phyloP scores from a whole-genome alignment of 2,329 filamentous ascomycete genomes.

The Escovopsis sp. region DNA sequence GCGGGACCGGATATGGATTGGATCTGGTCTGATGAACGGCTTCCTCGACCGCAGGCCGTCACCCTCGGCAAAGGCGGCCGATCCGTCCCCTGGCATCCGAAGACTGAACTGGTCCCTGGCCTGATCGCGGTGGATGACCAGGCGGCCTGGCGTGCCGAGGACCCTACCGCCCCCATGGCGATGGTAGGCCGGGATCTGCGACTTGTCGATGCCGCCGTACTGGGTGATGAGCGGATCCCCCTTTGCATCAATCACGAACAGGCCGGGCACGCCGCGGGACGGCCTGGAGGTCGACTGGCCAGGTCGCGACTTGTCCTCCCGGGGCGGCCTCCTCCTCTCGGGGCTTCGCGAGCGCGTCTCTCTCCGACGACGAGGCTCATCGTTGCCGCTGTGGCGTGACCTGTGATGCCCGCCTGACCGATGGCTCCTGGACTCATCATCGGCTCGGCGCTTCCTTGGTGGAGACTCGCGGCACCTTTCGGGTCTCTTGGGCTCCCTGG shows the following conservation, averaged over 20 bases:
- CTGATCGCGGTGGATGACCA: constrained; percentile 53
- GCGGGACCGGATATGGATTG: constrained; percentile 24
- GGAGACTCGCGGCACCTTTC: constrained; percentile 4
- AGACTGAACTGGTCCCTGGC: constrained; percentile 41
- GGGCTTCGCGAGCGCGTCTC: constrained; percentile 4
- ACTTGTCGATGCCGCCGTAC: constrained; percentile 61
- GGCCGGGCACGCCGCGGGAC: constrained; percentile 10
- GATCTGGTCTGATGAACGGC: constrained; percentile 21
- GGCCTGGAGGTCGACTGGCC: neutral
- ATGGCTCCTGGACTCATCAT: constrained; percentile 1
- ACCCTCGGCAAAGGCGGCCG: constrained; percentile 22
- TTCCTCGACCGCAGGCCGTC: constrained; percentile 31
- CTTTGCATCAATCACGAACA: constrained; percentile 52
- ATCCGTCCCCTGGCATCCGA: constrained; percentile 26
- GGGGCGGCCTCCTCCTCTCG: constrained; percentile 1
- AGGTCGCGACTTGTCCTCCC: constrained; percentile 2
- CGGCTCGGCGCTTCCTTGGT: constrained; percentile 9
- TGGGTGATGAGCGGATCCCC: constrained; percentile 63
- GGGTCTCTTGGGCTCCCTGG: constrained; percentile 19
- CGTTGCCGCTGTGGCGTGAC: constrained; percentile 5
- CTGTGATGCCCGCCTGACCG: constrained; percentile 6
- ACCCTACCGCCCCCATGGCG: constrained; percentile 55
- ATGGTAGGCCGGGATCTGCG: constrained; percentile 55
- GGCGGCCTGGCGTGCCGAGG: constrained; percentile 45
- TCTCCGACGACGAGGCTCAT: constrained; percentile 9